Percentiles rank a stretch among this genome's conserved stretches.
phyloP scores from a whole-genome alignment of 1,139 yeast species.

The Magnusiomyces tetraspermus region DNA sequence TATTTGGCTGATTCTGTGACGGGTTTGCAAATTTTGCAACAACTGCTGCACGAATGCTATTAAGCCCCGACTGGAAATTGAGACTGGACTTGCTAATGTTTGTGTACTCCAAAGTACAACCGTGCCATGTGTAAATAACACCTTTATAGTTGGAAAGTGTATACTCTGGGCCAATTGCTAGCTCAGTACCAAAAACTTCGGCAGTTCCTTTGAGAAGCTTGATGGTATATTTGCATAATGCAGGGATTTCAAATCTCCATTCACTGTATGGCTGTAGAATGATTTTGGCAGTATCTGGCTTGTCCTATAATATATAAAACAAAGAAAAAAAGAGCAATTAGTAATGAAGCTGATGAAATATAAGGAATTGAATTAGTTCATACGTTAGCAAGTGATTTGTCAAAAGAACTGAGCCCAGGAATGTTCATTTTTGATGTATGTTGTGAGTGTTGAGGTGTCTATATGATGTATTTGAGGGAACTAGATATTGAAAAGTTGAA shows the following conservation, averaged over 20 bases:
- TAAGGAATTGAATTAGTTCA: too few relatives aligned
- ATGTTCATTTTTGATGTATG: background rate
- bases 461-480: too few relatives aligned
- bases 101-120: slow-evolving; percentile 39
- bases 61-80: background rate
- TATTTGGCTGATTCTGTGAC: background rate
- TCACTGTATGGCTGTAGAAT: slow-evolving; percentile 11
- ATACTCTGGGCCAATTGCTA: slow-evolving; percentile 62
- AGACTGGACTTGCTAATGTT: slow-evolving; percentile 2
- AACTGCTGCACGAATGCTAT: background rate
- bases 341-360: too few relatives aligned
- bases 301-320: slow-evolving; percentile 1
- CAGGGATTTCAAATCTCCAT: slow-evolving; percentile 15
- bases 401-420: background rate
- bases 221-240: slow-evolving; percentile 11
- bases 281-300: slow-evolving; percentile 3
- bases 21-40: background rate
- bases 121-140: slow-evolving; percentile 51
- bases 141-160: slow-evolving; percentile 47
- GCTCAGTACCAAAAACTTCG: slow-evolving; percentile 88
- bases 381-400: background rate
- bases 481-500: too few relatives aligned
- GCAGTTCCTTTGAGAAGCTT: slow-evolving; percentile 54
- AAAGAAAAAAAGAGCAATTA: too few relatives aligned
- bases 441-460: too few relatives aligned